These are phyloP conservation scores for Colletotrichum magnum DNA, from an alignment of 2,329 filamentous ascomycete species.

Conservation along the genomic window DNA sequence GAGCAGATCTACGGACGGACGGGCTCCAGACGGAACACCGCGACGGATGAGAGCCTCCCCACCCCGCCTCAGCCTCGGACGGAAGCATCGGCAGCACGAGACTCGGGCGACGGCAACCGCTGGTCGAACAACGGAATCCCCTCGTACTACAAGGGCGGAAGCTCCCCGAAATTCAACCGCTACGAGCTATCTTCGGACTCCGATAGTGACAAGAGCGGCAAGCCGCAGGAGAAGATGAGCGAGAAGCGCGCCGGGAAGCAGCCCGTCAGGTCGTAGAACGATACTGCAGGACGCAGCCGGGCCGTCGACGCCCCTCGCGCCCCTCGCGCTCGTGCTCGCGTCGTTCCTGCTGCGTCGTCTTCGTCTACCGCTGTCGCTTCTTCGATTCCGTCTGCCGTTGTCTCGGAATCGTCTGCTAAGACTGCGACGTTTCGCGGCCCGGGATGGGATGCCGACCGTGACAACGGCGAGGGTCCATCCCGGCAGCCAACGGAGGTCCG, in stretches of 20 bases:
- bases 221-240: not conserved
- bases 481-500: not conserved
- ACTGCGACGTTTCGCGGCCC: slow-evolving; percentile 19
- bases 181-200: not conserved
- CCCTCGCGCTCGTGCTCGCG: not conserved
- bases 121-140: slow-evolving; percentile 22
- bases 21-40: slow-evolving; percentile 12
- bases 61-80: too few species aligned
- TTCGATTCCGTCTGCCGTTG: too few species aligned
- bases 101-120: not conserved
- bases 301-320: not conserved
- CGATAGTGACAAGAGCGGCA: not conserved
- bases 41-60: too few species aligned
- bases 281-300: not conserved
- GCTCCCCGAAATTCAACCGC: not conserved
- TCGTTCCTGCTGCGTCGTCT: not conserved
- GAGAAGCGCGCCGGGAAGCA: slow-evolving; percentile 20
- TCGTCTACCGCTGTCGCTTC: not conserved
- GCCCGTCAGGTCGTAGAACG: slow-evolving; percentile 31
- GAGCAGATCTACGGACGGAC: slow-evolving; percentile 28
- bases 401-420: too few species aligned
- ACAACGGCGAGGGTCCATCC: slow-evolving; percentile 20
- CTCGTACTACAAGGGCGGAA: slow-evolving; percentile 26
- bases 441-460: not conserved
- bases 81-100: too few species aligned